Percentiles rank a stretch among this genome's conserved stretches.
These are phyloP conservation scores for Colletotrichum tabaci DNA, from an alignment of 2,329 filamentous ascomycete genomes.

Conservation along the genomic window DNA sequence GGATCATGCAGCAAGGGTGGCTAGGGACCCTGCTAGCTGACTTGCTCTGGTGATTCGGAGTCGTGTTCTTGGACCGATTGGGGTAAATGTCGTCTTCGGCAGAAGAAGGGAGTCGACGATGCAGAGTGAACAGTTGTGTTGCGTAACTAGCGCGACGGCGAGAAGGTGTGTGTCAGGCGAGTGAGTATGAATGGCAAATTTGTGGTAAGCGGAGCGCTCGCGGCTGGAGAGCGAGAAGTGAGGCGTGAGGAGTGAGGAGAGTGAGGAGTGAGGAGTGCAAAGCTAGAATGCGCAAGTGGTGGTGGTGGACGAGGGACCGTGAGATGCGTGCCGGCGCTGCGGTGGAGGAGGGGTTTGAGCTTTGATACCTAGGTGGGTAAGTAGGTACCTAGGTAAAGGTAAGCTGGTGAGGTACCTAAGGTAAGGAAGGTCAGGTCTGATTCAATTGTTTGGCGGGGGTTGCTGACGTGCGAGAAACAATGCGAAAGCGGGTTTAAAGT, in stretches of 20 bases:
- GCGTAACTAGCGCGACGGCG: background rate
- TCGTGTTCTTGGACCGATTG: slow-evolving; percentile 27
- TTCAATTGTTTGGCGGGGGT: slow-evolving; percentile 32
- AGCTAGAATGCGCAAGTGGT: background rate
- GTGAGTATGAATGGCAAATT: background rate
- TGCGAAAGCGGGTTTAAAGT: background rate
- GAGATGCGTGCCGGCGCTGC: slow-evolving; percentile 16
- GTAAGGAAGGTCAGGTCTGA: slow-evolving; percentile 26
- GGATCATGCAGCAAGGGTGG: slow-evolving; percentile 34
- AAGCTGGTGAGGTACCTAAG: background rate
- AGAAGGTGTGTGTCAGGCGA: slow-evolving; percentile 14
- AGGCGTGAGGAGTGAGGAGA: slow-evolving; percentile 7
- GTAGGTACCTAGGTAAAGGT: background rate
- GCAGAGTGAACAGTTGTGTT: background rate
- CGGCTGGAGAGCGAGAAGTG: background rate
- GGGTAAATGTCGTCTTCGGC: slow-evolving; percentile 21
- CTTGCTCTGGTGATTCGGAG: slow-evolving; percentile 5
- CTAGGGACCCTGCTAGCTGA: slow-evolving; percentile 28
- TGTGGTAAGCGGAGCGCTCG: slow-evolving; percentile 15
- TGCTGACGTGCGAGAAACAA: slow-evolving; percentile 35
- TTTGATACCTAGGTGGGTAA: background rate
- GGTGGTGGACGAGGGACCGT: background rate
- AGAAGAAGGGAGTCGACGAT: background rate
- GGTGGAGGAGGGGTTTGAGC: slow-evolving; percentile 32
- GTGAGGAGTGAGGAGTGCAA: slow-evolving; percentile 12